Percentiles rank a stretch among this genome's conserved stretches.
These are phyloP conservation scores for Trametes punicea DNA, from an alignment of 768 basidiomycete species.

Conservation along the genomic window DNA sequence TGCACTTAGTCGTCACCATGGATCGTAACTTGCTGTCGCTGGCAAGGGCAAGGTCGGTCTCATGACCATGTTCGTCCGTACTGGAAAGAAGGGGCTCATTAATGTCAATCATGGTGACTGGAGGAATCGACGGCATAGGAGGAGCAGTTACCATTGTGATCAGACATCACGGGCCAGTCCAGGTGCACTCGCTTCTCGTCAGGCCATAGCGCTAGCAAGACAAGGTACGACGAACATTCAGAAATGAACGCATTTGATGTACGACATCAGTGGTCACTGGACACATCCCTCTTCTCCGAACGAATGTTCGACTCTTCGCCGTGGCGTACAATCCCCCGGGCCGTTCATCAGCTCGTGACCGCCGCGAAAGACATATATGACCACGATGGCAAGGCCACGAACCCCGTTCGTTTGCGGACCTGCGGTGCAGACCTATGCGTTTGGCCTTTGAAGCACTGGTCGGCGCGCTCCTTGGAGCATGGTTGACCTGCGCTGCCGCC, in stretches of 20 bases:
- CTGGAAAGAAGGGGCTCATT: too few relatives aligned
- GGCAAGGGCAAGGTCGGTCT: too few relatives aligned
- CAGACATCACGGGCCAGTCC: too few relatives aligned
- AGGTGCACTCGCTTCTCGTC: too few relatives aligned
- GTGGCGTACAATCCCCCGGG: background rate
- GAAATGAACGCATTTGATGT: background rate
- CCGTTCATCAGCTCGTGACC: conserved; percentile 8
- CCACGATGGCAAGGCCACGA: background rate
- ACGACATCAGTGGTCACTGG: background rate
- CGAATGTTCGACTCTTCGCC: background rate
- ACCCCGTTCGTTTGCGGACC: background rate
- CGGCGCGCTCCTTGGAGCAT: background rate
- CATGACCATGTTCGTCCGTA: too few relatives aligned
- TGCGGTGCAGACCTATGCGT: background rate
- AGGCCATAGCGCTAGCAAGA: too few relatives aligned
- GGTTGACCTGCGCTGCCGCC: background rate
- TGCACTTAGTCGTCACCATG: too few relatives aligned
- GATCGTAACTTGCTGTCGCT: too few relatives aligned
- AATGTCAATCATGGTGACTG: too few relatives aligned
- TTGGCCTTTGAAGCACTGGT: background rate
- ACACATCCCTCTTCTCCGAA: background rate
- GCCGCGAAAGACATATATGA: background rate
- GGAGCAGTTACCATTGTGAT: too few relatives aligned
- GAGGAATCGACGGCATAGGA: too few relatives aligned
- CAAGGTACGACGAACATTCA: too few relatives aligned